Evolutionary conservation across 2,329 filamentous ascomycete genomes (phyloP).

Genomic region (Epichloe amarillans): DNA sequence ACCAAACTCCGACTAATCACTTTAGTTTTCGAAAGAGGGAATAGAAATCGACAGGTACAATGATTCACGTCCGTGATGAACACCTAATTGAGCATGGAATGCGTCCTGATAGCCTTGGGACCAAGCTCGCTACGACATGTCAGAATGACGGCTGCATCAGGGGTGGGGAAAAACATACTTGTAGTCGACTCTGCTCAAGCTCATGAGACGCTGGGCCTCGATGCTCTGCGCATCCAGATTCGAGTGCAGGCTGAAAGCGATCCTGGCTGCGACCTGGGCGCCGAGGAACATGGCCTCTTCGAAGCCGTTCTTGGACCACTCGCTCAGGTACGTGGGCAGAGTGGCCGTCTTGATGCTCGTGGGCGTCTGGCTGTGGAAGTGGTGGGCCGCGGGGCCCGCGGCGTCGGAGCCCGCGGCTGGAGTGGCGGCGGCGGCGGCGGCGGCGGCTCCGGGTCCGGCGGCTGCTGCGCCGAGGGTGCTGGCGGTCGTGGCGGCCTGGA

Average conservation of each 20-base stretch:
- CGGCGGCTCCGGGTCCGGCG: constrained; percentile 18
- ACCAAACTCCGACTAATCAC: neutral
- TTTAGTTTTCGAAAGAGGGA: neutral
- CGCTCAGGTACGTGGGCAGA: constrained; percentile 73
- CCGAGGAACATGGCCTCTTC: constrained; percentile 83
- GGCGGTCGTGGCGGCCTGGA: constrained; percentile 79
- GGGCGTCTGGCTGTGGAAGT: constrained; percentile 58
- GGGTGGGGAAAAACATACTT: constrained; percentile 32
- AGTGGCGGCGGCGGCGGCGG: constrained; percentile 21
- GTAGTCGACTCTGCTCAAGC: constrained; percentile 44
- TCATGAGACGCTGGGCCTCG: constrained; percentile 43
- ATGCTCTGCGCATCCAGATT: constrained; percentile 39
- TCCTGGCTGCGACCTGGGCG: constrained; percentile 65
- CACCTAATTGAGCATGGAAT: constrained; percentile 37
- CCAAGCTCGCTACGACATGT: constrained; percentile 31
- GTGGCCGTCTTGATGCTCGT: constrained; percentile 69
- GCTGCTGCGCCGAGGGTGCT: constrained; percentile 38
- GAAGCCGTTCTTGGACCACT: constrained; percentile 71
- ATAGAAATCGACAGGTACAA: too few relatives aligned
- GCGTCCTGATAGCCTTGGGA: constrained; percentile 38
- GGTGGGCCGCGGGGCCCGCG: constrained; percentile 27
- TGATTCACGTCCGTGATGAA: too few relatives aligned
- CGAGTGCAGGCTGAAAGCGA: constrained; percentile 43
- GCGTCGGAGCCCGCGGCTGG: constrained; percentile 28
- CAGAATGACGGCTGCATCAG: too few relatives aligned